These are phyloP conservation scores for Claviceps lovelessii DNA, from an alignment of 2,329 filamentous ascomycete genomes.

Conservation along the genomic window DNA sequence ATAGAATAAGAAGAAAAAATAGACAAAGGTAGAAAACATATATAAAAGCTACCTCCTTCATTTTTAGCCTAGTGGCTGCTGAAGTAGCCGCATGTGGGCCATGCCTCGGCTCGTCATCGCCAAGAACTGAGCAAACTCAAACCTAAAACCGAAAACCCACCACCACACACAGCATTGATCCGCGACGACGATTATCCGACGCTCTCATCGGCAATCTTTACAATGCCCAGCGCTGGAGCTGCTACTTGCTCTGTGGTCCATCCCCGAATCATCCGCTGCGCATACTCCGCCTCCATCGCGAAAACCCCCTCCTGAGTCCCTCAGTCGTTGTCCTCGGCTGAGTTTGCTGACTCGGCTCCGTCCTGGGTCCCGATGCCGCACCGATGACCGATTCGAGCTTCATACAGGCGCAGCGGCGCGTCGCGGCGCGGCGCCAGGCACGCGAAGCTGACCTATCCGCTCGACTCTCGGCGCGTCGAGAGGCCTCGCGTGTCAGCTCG, in stretches of 20 bases:
- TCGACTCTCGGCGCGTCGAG: conserved; percentile 33
- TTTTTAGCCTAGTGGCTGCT: too few relatives aligned
- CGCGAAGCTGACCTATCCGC: conserved; percentile 54
- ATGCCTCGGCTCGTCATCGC: too few relatives aligned
- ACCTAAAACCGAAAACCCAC: neutral
- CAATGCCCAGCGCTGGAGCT: neutral
- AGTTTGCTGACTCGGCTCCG: neutral
- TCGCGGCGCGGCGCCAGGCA: conserved; percentile 64
- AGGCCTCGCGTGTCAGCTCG: conserved; percentile 39
- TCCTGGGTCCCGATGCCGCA: conserved; percentile 15
- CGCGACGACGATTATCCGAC: neutral
- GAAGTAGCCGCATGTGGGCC: too few relatives aligned
- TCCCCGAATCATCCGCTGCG: neutral
- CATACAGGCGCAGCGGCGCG: conserved; percentile 75
- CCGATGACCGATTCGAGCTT: conserved; percentile 51
- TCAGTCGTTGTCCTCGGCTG: neutral
- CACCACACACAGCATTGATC: neutral
- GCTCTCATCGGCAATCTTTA: neutral
- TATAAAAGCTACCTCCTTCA: too few relatives aligned
- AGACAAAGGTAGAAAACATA: too few relatives aligned
- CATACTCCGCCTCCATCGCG: too few relatives aligned
- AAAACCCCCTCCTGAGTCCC: too few relatives aligned
- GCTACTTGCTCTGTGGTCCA: neutral
- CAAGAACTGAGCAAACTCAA: too few relatives aligned
- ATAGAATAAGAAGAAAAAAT: too few relatives aligned